Evolutionary conservation across 805 yeast genomes (phyloP).

Genomic region (Wickerhamiella kurtzmanii): DNA sequence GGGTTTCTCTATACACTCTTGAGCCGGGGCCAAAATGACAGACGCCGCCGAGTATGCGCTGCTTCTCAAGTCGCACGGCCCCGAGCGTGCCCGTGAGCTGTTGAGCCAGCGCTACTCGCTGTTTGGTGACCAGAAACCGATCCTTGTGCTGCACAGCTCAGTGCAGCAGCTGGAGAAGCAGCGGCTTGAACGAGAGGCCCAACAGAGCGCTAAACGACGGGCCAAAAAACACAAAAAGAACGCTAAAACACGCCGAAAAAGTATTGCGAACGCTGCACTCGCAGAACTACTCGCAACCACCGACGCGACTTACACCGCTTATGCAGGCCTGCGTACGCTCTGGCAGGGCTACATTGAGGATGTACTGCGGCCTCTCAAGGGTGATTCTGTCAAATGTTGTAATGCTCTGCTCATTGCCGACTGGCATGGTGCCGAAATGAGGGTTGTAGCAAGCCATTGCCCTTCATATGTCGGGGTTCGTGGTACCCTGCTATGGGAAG

Average conservation of each 20-base stretch:
- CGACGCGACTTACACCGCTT: slow-evolving; percentile 33
- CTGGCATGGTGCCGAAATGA: slow-evolving; percentile 59
- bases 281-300: slow-evolving; percentile 21
- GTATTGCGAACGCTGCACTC: slow-evolving; percentile 24
- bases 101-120: slow-evolving; percentile 28
- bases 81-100: slow-evolving; percentile 24
- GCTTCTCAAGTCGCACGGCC: slow-evolving; percentile 22
- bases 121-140: slow-evolving; percentile 26
- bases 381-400: slow-evolving; percentile 9
- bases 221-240: slow-evolving; percentile 18
- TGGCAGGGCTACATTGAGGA: slow-evolving; percentile 64
- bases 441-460: slow-evolving; percentile 46
- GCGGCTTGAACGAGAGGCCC: slow-evolving; percentile 10
- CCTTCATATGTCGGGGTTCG: slow-evolving; percentile 42
- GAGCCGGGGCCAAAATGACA: not conserved
- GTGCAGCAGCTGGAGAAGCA: slow-evolving; percentile 13
- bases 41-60: slow-evolving; percentile 19
- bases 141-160: slow-evolving; percentile 20
- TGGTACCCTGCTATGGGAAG: slow-evolving; percentile 79
- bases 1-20: too few relatives aligned
- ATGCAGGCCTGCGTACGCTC: slow-evolving; percentile 41
- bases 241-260: slow-evolving; percentile 16
- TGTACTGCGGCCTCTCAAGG: slow-evolving; percentile 27
- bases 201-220: slow-evolving; percentile 22
- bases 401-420: slow-evolving; percentile 57